phyloP scores from a whole-genome alignment of 164 flowering plant genomes.

The Chimonanthus salicifolius region DNA sequence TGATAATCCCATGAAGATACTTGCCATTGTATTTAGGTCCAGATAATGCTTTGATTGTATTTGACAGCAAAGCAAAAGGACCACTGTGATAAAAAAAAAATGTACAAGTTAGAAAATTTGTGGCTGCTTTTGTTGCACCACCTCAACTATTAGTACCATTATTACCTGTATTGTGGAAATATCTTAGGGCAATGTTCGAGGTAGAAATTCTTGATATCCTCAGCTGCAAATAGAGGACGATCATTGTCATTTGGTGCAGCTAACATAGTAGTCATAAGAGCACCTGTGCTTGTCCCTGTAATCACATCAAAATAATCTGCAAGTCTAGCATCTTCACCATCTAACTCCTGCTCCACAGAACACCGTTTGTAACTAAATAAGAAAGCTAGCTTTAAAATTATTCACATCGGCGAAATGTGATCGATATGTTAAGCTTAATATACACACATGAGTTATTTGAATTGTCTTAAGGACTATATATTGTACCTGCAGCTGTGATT shows the following conservation, averaged over 20 bases:
- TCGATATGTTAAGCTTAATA: not conserved
- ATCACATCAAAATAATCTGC: constrained; percentile 48
- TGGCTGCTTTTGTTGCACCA: not conserved
- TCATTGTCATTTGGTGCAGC: constrained; percentile 28
- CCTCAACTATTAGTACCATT: not conserved
- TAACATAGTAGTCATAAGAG: constrained; percentile 35
- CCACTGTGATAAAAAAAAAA: not conserved
- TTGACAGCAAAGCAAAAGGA: not conserved
- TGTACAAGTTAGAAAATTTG: not conserved
- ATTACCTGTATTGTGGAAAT: constrained; percentile 24
- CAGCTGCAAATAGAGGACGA: constrained; percentile 35
- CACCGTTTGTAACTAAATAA: not conserved
- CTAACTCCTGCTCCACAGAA: constrained; percentile 24
- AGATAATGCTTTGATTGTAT: not conserved
- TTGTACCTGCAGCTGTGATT: constrained; percentile 27
- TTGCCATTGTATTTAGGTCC: constrained; percentile 44
- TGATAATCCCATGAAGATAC: constrained; percentile 25
- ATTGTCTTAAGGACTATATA: not conserved
- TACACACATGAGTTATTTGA: not conserved
- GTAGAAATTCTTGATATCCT: constrained; percentile 30
- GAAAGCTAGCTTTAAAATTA: not conserved
- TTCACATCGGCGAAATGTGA: too few species aligned
- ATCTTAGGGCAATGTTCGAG: constrained; percentile 27
- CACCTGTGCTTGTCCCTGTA: constrained; percentile 45
- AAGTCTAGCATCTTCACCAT: constrained; percentile 33